Evolutionary conservation across 2,329 filamentous ascomycete genomes (phyloP), one percentile per base, ranked within the genome.

Genomic region (Verticillium longisporum): DNA sequence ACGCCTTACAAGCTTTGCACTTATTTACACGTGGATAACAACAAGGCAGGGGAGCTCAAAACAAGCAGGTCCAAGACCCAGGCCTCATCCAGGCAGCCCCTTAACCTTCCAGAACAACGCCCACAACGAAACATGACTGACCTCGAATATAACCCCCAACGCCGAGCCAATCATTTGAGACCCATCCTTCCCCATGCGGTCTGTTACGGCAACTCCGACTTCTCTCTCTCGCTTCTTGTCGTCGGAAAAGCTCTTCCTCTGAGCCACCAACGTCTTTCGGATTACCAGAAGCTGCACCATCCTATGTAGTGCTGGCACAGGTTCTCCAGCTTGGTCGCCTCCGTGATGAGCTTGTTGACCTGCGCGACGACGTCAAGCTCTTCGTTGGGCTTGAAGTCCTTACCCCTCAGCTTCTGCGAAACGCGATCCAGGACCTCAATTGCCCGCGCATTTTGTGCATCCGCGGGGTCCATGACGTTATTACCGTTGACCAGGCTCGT

Each of bases 221-320:
- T 6, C 32, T 15, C 36, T n/a, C n/a, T 32, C 6, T 5, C 50
- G 26, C 38, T 21, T 13, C 31, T 21, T 41, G 6, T 14, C 26
- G 18, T n/a, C n/a, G 45, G 5, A 6, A 9, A 14, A 36, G 11
- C 21, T 38, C 3, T 13, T 45, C 15, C n/a, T n/a, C 33, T 36
- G 11, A 15, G 10, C 37, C 37, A 34, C 21, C 26, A 37, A 31
- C 5, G 26, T 10, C 14, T 26, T 13, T 32, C 56, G 36, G 26
- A 21, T 72, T 76, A 98, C 94, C 94, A 98, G 83, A 97, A 98
- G 76, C 91, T 96, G 77, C 94, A 98, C 94, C 94, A 98, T 65
- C 95, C 95, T 69, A 98, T 97, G 74, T 97, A 99, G 79, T 98
- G 95, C 80, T 98, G 95, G 73, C 95, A 99, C 64, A 99, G 80